Percentiles rank a stretch among this genome's conserved stretches.
phyloP scores from a whole-genome alignment of 2,329 filamentous ascomycete species.

The Alternaria postmessia region DNA sequence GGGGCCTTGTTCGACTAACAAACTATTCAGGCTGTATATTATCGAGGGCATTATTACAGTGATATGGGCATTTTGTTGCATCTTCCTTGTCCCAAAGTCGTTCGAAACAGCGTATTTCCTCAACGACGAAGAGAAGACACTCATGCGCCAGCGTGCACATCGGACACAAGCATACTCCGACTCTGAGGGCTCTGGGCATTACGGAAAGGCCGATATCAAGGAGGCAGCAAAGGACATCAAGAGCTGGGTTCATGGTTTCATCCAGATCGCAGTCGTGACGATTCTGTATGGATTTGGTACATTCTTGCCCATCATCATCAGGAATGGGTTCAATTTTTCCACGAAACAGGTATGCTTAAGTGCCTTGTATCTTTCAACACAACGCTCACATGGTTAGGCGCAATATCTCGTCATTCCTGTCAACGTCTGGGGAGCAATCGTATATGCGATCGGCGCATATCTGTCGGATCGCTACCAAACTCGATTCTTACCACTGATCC shows the following conservation, averaged over 20 bases:
- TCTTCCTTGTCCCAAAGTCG: constrained; percentile 43
- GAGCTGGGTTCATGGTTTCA: constrained; percentile 45
- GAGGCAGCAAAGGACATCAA: constrained; percentile 44
- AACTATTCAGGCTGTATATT: constrained; percentile 40
- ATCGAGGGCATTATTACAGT: constrained; percentile 45
- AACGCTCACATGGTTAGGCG: constrained; percentile 13
- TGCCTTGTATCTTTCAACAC: not conserved
- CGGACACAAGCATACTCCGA: constrained; percentile 43
- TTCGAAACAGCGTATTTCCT: constrained; percentile 48
- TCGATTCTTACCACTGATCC: constrained; percentile 50
- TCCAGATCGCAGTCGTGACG: constrained; percentile 53
- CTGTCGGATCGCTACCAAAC: constrained; percentile 50
- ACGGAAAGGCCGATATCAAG: constrained; percentile 41
- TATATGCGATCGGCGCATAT: constrained; percentile 52
- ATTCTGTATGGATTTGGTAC: constrained; percentile 53
- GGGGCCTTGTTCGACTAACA: no score
- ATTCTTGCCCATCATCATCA: constrained; percentile 55
- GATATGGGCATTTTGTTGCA: constrained; percentile 36
- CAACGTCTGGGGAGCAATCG: constrained; percentile 53
- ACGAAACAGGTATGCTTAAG: constrained; percentile 44
- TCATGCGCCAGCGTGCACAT: constrained; percentile 41
- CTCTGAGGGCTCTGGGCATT: constrained; percentile 39
- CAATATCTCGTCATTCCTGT: constrained; percentile 54
- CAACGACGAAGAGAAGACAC: constrained; percentile 37
- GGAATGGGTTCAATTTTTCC: constrained; percentile 51